Evolutionary conservation across 2,329 filamentous ascomycete species (phyloP).

Genomic region (Penicillium sp.): DNA sequence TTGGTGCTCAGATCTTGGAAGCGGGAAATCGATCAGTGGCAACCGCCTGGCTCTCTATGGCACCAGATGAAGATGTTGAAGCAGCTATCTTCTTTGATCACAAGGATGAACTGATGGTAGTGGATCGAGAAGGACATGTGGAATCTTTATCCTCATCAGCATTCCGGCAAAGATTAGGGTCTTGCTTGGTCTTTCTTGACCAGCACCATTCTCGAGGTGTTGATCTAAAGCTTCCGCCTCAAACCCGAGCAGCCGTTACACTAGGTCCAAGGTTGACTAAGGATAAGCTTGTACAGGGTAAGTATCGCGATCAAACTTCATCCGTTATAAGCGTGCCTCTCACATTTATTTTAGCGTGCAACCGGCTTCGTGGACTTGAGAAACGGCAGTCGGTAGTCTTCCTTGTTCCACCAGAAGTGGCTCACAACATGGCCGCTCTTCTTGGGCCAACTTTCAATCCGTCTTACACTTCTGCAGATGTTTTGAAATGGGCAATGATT

Average conservation of each 20-base stretch:
- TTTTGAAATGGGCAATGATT: constrained; percentile 59
- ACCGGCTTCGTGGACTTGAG: constrained; percentile 68
- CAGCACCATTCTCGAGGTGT: constrained; percentile 69
- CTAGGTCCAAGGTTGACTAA: constrained; percentile 65
- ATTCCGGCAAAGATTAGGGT: constrained; percentile 54
- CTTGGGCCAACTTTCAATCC: constrained; percentile 7
- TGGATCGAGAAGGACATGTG: constrained; percentile 26
- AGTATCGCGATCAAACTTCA: constrained; percentile 11
- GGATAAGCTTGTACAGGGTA: constrained; percentile 66
- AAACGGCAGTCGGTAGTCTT: constrained; percentile 65
- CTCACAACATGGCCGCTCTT: constrained; percentile 47
- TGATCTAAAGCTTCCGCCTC: constrained; percentile 59
- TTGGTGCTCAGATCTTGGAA: constrained; percentile 68
- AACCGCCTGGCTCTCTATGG: constrained; percentile 50
- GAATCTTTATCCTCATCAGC: constrained; percentile 56
- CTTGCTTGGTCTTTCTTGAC: constrained; percentile 66
- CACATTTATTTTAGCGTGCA: constrained; percentile 51
- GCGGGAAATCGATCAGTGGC: constrained; percentile 57
- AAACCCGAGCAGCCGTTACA: constrained; percentile 65
- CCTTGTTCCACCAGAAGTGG: constrained; percentile 58
- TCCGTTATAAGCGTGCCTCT: neutral
- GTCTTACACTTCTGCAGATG: constrained; percentile 51
- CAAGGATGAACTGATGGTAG: constrained; percentile 29
- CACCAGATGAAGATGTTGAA: constrained; percentile 28
- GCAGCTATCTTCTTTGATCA: constrained; percentile 57